These are phyloP conservation scores for Acanthamoeba castellanii DNA, from an alignment of 208 protist genomes.

Conservation along the genomic window DNA sequence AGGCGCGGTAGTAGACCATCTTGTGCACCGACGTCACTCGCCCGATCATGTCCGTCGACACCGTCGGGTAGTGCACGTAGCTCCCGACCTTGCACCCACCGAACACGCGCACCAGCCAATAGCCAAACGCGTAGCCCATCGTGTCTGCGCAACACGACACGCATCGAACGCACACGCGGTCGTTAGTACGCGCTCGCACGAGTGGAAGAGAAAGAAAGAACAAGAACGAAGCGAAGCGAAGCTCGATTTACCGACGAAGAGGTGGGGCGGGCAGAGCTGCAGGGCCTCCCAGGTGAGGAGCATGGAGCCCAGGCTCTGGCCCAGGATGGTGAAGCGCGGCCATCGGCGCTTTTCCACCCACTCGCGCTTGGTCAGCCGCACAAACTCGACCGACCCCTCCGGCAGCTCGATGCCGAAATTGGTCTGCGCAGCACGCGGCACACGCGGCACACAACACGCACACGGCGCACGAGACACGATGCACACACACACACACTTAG, in stretches of 20 bases:
- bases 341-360: constrained; percentile 89
- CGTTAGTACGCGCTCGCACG: too few relatives aligned
- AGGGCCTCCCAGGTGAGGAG: constrained; percentile 92
- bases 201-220: not conserved
- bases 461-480: too few relatives aligned
- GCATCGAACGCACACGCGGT: too few relatives aligned
- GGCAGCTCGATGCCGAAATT: constrained; percentile 33
- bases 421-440: not conserved
- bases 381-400: constrained; percentile 86
- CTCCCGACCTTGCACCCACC: constrained; percentile 91
- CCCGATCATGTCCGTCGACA: constrained; percentile 90
- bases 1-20: constrained; percentile 92
- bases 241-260: constrained; percentile 83
- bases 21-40: constrained; percentile 41
- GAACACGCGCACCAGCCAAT: constrained; percentile 88
- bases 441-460: not conserved
- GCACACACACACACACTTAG: too few relatives aligned
- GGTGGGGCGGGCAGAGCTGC: constrained; percentile 16
- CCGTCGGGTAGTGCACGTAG: constrained; percentile 99
- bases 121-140: constrained; percentile 96
- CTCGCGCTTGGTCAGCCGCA: constrained; percentile 86
- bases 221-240: not conserved
- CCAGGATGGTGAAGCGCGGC: constrained; percentile 93
- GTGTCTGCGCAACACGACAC: constrained; percentile 92
- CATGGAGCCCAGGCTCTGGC: constrained; percentile 92